Conservation (phyloP, 371 early-diverging fungal species). For the Mucor irregularis region DNA sequence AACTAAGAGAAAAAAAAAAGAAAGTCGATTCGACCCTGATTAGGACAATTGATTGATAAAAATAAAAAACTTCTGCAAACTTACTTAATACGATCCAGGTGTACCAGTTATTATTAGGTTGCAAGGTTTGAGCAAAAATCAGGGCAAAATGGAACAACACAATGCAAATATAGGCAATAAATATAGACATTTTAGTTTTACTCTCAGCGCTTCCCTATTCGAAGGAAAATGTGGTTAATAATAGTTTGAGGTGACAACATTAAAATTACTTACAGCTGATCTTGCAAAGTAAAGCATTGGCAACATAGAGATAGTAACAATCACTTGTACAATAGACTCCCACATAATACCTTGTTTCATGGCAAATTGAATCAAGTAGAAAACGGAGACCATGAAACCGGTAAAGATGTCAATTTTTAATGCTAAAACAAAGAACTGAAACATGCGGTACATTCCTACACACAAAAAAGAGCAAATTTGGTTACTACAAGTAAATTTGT, state of each 20-base stretch:
- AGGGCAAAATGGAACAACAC: constrained; percentile 28
- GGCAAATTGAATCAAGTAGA: constrained; percentile 38
- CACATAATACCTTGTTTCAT: constrained; percentile 20
- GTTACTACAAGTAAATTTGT: too few species aligned
- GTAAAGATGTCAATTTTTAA: constrained; percentile 41
- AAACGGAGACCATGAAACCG: constrained; percentile 38
- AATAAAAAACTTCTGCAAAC: background rate
- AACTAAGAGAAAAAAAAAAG: constrained; percentile 13
- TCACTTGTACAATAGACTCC: constrained; percentile 29
- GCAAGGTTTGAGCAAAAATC: constrained; percentile 29
- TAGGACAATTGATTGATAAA: background rate
- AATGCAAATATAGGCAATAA: constrained; percentile 22
- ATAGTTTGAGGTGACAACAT: background rate
- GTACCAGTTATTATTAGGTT: constrained; percentile 34
- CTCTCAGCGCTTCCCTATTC: constrained; percentile 30
- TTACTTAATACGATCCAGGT: constrained; percentile 36
- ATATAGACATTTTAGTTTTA: constrained; percentile 23
- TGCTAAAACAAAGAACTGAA: constrained; percentile 37
- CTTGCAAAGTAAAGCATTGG: constrained; percentile 48
- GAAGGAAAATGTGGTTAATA: background rate
- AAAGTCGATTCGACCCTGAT: background rate
- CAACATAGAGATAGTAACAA: constrained; percentile 37
- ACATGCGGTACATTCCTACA: constrained; percentile 34
- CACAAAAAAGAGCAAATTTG: background rate
- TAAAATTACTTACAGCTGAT: constrained; percentile 25